Conservation (phyloP, 2,329 filamentous ascomycete genomes). For the Aurifilum marmelostoma region DNA sequence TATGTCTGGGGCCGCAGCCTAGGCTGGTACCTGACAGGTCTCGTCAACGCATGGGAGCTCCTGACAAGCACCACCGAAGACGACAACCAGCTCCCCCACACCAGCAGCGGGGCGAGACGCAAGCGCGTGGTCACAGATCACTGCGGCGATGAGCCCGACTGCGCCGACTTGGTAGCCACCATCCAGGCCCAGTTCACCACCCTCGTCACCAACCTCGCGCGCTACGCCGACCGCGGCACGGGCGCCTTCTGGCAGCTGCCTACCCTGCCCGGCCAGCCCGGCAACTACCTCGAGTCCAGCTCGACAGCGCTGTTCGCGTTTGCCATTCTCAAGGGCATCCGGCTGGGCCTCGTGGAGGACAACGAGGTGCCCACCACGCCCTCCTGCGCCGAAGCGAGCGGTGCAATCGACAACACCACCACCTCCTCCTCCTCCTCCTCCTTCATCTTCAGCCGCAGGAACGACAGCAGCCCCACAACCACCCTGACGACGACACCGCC, state of each 20-base stretch:
- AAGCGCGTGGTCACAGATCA: conserved; percentile 37
- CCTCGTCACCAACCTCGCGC: conserved; percentile 46
- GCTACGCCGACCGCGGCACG: conserved; percentile 43
- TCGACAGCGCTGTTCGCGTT: conserved; percentile 62
- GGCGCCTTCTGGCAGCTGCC: conserved; percentile 63
- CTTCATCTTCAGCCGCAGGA: not conserved
- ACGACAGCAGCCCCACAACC: not conserved
- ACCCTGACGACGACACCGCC: not conserved
- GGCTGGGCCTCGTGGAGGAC: conserved; percentile 12
- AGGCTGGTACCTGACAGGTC: conserved; percentile 57
- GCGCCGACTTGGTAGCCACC: conserved; percentile 10
- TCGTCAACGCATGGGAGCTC: conserved; percentile 54
- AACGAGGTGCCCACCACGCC: not conserved
- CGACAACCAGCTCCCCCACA: conserved; percentile 15
- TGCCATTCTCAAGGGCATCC: conserved; percentile 49
- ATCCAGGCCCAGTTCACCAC: conserved; percentile 40
- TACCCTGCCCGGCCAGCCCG: conserved; percentile 47
- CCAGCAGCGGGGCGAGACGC: conserved; percentile 30
- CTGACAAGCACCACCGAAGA: conserved; percentile 39
- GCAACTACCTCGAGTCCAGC: conserved; percentile 65
- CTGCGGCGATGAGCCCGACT: conserved; percentile 32
- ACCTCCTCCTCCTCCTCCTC: not conserved
- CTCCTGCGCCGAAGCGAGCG: not conserved
- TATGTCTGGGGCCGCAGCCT: conserved; percentile 57
- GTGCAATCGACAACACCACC: not conserved